Evolutionary conservation across 306 rosid species (phyloP), one percentile per base, ranked within the genome.

Genomic region (Casuarina glauca): DNA sequence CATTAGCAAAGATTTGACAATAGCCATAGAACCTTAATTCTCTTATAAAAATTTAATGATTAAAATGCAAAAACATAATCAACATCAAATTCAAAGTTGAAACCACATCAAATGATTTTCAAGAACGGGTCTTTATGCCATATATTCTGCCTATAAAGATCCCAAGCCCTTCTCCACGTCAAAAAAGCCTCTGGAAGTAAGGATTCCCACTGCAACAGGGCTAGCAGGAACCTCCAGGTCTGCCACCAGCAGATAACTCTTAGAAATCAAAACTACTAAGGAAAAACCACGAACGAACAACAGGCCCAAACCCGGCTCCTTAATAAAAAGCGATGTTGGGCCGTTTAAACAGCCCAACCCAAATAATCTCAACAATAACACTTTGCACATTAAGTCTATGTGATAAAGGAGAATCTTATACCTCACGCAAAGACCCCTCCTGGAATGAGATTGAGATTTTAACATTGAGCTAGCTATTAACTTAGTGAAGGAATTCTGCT

Each of bases 401-500:
- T 17, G 45, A 76, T 38, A 15, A 15, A 11, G 4, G 2, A 67
- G 48, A 6, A 50, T 76, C 55, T 39, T 35, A 42, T 35, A 77
- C 69, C 70, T 66, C 42, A 76, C n/a, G 16, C 67, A 50, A 55
- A 60, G 26, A 76, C 39, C 62, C 19, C 8, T 54, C 48, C 32
- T 11, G 41, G 35, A 70, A 80, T 75, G 9, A 78, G 48, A 19
- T 44, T 36, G 71, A 60, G 38, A 8, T 6, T 16, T 0, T 16
- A 15, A 74, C 42, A 69, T 55, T 60, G 36, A 46, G 74, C 72
- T 62, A 79, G 51, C 13, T 48, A 48, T 17, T 35, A 36, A 60
- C 44, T 42, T 26, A 16, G 35, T 6, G 74, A 82, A 57, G 69
- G 43, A 80, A 57, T 69, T 82, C 51, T 69, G 39, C 92, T 82